Evolutionary conservation across 2,329 filamentous ascomycete genomes (phyloP).

Genomic region (Scedosporium apiospermum): DNA sequence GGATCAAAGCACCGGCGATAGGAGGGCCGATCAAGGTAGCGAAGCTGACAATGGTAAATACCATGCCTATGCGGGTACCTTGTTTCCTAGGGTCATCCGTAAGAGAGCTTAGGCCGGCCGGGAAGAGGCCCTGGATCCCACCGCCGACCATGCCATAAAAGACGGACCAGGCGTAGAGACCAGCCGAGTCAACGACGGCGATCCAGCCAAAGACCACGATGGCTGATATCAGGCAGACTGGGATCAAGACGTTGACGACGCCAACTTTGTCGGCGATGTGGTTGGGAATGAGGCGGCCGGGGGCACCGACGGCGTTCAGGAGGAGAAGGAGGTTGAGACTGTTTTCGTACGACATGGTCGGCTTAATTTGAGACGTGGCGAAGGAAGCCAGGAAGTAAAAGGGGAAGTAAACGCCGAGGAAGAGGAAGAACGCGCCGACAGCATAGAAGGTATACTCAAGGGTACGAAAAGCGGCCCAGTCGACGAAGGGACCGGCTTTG

Average conservation of each 20-base stretch:
- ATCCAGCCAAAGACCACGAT: constrained; percentile 47
- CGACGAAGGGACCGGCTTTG: constrained; percentile 29
- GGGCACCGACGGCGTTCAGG: constrained; percentile 52
- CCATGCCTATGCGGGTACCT: constrained; percentile 49
- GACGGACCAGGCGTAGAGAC: constrained; percentile 52
- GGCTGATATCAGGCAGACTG: constrained; percentile 30
- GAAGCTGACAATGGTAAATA: constrained; percentile 45
- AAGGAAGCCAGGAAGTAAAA: constrained; percentile 50
- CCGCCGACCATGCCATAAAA: constrained; percentile 57
- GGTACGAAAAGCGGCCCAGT: constrained; percentile 36
- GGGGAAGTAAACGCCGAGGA: constrained; percentile 44
- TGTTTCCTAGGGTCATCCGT: constrained; percentile 41
- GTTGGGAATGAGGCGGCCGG: constrained; percentile 49
- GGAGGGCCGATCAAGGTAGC: constrained; percentile 43
- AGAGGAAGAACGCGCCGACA: constrained; percentile 23
- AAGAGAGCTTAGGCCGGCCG: constrained; percentile 36
- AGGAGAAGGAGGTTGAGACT: constrained; percentile 54
- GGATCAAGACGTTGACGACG: constrained; percentile 50
- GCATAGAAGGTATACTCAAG: constrained; percentile 32
- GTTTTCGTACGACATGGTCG: constrained; percentile 31
- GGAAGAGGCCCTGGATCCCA: constrained; percentile 55
- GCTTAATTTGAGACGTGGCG: constrained; percentile 29
- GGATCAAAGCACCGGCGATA: constrained; percentile 40
- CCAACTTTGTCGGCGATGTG: constrained; percentile 49
- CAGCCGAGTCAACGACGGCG: constrained; percentile 35